Evolutionary conservation across 1,284 basidiomycete genomes (phyloP).

Genomic region (Phellopilus nigrolimitatus): DNA sequence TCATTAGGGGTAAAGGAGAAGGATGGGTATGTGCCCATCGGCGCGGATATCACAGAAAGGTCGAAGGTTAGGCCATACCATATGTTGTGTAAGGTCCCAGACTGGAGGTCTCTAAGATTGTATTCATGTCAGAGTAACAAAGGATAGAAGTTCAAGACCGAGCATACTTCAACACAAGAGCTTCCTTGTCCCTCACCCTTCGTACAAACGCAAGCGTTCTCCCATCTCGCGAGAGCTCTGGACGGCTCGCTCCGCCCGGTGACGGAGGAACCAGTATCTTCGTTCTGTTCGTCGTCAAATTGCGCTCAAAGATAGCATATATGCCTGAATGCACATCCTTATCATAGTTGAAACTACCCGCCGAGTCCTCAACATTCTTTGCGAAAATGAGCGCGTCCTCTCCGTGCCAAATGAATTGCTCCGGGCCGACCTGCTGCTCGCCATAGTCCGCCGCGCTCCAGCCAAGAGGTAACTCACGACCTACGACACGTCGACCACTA

Average conservation of each 20-base stretch:
- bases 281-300: slow-evolving; percentile 51
- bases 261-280: slow-evolving; percentile 47
- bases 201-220: slow-evolving; percentile 69
- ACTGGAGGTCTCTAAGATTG: slow-evolving; percentile 50
- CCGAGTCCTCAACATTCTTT: slow-evolving; percentile 52
- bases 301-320: slow-evolving; percentile 61
- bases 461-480: slow-evolving; percentile 51
- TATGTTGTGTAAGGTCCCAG: slow-evolving; percentile 58
- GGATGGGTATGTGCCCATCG: slow-evolving; percentile 73
- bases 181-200: slow-evolving; percentile 66
- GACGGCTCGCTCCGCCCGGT: slow-evolving; percentile 66
- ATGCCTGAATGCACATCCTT: slow-evolving; percentile 69
- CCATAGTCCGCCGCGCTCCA: slow-evolving; percentile 56
- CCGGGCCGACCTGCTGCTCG: slow-evolving; percentile 66
- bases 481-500: slow-evolving; percentile 50
- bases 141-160: not conserved
- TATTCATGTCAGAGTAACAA: not conserved
- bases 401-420: slow-evolving; percentile 60
- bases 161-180: slow-evolving; percentile 60
- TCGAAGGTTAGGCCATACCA: slow-evolving; percentile 70
- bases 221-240: slow-evolving; percentile 66
- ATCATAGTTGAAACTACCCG: slow-evolving; percentile 52
- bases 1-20: slow-evolving; percentile 62
- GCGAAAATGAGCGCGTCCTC: slow-evolving; percentile 58
- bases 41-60: slow-evolving; percentile 53